A percentile compares a stretch with the other conserved stretches of the same genome.
phyloP scores from a whole-genome alignment of 306 rosid genomes.

The Inga laurina region DNA sequence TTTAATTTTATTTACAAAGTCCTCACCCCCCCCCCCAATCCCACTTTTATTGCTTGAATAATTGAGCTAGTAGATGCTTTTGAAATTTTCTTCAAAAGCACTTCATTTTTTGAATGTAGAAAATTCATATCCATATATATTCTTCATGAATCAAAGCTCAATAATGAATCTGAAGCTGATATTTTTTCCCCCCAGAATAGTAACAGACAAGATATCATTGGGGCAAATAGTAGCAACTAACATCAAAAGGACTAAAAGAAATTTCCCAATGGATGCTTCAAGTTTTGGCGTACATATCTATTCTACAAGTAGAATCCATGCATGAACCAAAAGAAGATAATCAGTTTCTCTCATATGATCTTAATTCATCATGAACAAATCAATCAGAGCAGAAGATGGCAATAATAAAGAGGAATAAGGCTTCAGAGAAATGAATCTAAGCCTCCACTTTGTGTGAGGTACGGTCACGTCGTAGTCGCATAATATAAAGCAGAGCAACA shows the following conservation, averaged over 20 bases:
- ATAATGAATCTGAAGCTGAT: slow-evolving; percentile 41
- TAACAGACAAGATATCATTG: neutral
- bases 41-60: no score
- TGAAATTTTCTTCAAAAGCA: no score
- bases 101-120: no score
- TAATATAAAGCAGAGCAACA: slow-evolving; percentile 20
- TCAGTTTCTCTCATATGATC: neutral
- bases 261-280: slow-evolving; percentile 24
- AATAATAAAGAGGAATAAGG: no score
- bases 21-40: no score
- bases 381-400: neutral
- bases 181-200: slow-evolving; percentile 18
- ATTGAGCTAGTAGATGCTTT: no score
- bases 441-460: slow-evolving; percentile 19
- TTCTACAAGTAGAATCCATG: slow-evolving; percentile 43
- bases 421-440: neutral
- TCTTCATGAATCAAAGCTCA: neutral
- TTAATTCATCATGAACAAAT: neutral
- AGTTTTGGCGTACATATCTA: neutral
- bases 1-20: no score
- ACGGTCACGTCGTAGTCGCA: slow-evolving; percentile 27
- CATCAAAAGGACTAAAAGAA: slow-evolving; percentile 24
- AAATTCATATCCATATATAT: no score
- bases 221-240: neutral
- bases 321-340: slow-evolving; percentile 30